Evolutionary conservation across 352 stramenopile species (phyloP), one percentile per base, ranked within the genome.

Genomic region (Aphanomyces astaci): DNA sequence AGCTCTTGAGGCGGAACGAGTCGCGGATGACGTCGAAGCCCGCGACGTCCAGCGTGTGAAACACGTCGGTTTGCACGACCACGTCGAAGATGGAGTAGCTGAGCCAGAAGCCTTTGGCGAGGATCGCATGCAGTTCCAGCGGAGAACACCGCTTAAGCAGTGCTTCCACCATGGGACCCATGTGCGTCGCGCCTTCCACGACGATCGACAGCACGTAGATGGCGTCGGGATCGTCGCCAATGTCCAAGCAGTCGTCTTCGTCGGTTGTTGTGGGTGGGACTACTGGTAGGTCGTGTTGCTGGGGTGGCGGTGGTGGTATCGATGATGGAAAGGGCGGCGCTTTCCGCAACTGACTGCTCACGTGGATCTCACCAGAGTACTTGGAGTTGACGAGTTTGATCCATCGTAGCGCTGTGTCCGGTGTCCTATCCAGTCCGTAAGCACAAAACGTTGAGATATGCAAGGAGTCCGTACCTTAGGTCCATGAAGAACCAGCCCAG

Each of bases 401-500:
- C 82, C 84, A 91, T 17, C 78, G 76, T 59, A 80, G 73, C 2
- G 84, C 80, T 2, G 89, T 65, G 19, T 93, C 83, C 32, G 82
- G 82, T 0, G 84, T 93, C n/a, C 82, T 90, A 40, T 5, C 62
- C 13, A 51, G 22, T 46, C 9, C 53, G 4, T 48, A 19, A 32
- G 1, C 17, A 15, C 3, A 48, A 2, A 28, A 19, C 33, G 1
- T 40, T 25, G 27, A n/a, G n/a, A n/a, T n/a, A n/a, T 55, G 22
- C 51, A 53, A 57, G 49, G 19, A 1, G 15, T 40, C 54, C 70
- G 25, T 32, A 90, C 81, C 84, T 81, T 3, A 93, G 55, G 43
- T 93, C 84, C 17, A 93, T 72, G 63, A 93, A 91, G 72, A 93
- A 89, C 82, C 83, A 93, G 3, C 84, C 84, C 55, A 88, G 81